phyloP scores from a whole-genome alignment of 148 eudicot genomes.

The Oxyria digyna region DNA sequence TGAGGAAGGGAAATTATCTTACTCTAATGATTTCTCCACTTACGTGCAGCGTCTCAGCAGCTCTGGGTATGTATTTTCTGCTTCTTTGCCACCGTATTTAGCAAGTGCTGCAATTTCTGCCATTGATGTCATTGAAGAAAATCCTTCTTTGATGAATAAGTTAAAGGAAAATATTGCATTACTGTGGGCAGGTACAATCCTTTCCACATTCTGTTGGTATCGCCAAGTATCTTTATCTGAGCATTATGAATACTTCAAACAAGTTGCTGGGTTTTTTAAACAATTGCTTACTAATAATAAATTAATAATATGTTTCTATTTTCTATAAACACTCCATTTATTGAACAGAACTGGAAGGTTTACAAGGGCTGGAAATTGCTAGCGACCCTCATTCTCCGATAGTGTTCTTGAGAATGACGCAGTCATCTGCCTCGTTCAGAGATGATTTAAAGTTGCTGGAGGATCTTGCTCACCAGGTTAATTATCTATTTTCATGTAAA shows the following conservation, averaged over 20 bases:
- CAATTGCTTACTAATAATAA: too few species aligned
- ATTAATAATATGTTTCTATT: too few species aligned
- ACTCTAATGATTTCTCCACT: constrained; percentile 3
- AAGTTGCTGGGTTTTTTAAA: too few species aligned
- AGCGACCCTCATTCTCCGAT: constrained; percentile 77
- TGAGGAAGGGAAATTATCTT: background rate
- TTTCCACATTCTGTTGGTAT: background rate
- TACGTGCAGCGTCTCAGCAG: constrained; percentile 81
- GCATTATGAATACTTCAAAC: too few species aligned
- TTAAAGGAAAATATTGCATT: constrained; percentile 52
- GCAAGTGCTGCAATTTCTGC: constrained; percentile 94
- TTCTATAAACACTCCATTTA: background rate
- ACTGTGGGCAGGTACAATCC: constrained; percentile 47
- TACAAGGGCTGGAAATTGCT: constrained; percentile 58
- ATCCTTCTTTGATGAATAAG: constrained; percentile 46
- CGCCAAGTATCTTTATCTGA: background rate
- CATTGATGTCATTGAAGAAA: constrained; percentile 73
- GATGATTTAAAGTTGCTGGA: constrained; percentile 62
- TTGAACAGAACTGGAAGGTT: constrained; percentile 44
- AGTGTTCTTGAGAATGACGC: constrained; percentile 47
- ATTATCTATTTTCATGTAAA: background rate
- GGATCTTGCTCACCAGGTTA: constrained; percentile 59
- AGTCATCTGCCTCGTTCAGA: constrained; percentile 49
- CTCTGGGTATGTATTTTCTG: constrained; percentile 96
- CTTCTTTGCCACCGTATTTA: constrained; percentile 96